Evolutionary conservation across 805 yeast genomes (phyloP).

Genomic region (Brettanomyces naardenensis): DNA sequence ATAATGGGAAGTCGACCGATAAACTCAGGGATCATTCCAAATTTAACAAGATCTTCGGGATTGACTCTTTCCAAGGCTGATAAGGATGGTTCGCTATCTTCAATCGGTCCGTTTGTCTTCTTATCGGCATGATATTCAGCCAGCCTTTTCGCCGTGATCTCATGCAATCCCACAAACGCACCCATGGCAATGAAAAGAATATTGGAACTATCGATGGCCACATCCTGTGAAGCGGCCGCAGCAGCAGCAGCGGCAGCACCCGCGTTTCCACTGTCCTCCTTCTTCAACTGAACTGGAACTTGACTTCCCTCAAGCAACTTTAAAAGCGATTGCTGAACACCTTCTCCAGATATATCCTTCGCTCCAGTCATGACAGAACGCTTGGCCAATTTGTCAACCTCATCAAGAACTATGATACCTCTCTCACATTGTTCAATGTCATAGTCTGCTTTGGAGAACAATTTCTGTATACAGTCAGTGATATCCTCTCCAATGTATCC

Average conservation of each 20-base stretch:
- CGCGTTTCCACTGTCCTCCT: conserved; percentile 22
- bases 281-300: conserved; percentile 34
- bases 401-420: conserved; percentile 55
- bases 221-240: neutral
- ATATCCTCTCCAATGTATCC: conserved; percentile 63
- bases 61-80: conserved; percentile 39
- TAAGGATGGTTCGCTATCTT: conserved; percentile 26
- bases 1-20: conserved; percentile 52
- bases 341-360: conserved; percentile 57
- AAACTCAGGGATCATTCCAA: conserved; percentile 53
- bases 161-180: conserved; percentile 53
- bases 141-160: conserved; percentile 35
- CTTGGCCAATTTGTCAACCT: conserved; percentile 49
- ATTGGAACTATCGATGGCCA: conserved; percentile 41
- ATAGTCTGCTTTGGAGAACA: conserved; percentile 40
- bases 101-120: conserved; percentile 16
- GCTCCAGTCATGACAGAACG: conserved; percentile 39
- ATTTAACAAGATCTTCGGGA: conserved; percentile 42
- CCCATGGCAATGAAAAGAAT: conserved; percentile 53
- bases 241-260: conserved; percentile 23
- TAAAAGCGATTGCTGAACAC: conserved; percentile 53
- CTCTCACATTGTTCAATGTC: conserved; percentile 45
- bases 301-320: conserved; percentile 52
- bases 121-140: conserved; percentile 11
- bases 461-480: conserved; percentile 46